phyloP scores from a whole-genome alignment of 352 stramenopile species.

The Blastocystis sp. region DNA sequence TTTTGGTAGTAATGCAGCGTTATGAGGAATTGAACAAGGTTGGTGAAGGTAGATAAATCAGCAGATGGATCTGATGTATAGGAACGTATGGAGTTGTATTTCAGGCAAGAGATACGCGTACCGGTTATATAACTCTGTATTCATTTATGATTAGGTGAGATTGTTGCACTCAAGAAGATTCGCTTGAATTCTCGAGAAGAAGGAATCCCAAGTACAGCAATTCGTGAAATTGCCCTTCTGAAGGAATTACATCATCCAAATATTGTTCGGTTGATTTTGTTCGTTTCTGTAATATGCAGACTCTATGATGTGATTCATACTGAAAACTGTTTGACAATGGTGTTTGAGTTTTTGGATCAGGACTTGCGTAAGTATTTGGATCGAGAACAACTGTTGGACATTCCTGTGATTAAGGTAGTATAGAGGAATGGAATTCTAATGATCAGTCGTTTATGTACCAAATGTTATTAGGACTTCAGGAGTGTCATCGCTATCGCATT shows the following conservation, averaged over 20 bases:
- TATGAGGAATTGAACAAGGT: conserved; percentile 87
- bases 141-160: conserved; percentile 75
- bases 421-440: background rate
- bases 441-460: conserved; percentile 92
- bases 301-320: conserved; percentile 99
- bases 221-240: conserved; percentile 95
- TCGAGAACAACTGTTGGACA: conserved; percentile 71
- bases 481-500: conserved; percentile 94
- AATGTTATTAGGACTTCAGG: conserved; percentile 92
- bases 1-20: no score
- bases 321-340: conserved; percentile 93
- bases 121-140: conserved; percentile 66
- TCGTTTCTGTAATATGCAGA: conserved; percentile 64
- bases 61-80: conserved; percentile 23
- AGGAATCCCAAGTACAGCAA: conserved; percentile 92
- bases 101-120: conserved; percentile 89
- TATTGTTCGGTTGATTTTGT: conserved; percentile 87
- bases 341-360: conserved; percentile 99
- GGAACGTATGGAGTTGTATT: conserved; percentile 97
- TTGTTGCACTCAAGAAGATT: conserved; percentile 99
- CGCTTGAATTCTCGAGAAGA: conserved; percentile 88
- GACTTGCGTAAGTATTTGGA: conserved; percentile 99
- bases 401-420: conserved; percentile 74
- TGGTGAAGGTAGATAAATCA: conserved; percentile 69
- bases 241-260: conserved; percentile 92